Conservation (phyloP, 306 rosid species). For the Pachyrhizus erosus region DNA sequence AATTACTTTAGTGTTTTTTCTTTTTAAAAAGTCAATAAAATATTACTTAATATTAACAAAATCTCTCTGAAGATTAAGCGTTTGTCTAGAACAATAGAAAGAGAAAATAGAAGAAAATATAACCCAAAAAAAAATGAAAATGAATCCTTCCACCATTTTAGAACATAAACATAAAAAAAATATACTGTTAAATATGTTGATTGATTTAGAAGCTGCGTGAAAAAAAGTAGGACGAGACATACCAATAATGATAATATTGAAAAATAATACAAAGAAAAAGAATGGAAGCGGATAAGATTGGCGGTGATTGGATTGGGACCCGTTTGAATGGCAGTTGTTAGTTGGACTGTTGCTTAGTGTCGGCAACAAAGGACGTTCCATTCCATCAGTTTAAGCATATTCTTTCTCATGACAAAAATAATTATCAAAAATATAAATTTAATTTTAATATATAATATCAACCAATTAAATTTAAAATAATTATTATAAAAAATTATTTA, state of each 20-base stretch:
- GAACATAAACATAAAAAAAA: no score
- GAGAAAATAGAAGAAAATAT: no score
- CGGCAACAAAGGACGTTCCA: constrained; percentile 48
- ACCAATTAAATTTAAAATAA: neutral
- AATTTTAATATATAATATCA: neutral
- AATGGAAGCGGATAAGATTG: constrained; percentile 7
- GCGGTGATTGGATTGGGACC: constrained; percentile 36
- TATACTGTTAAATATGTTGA: no score
- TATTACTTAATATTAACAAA: no score
- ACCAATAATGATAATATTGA: neutral
- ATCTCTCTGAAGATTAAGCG: no score
- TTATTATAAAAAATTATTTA: neutral
- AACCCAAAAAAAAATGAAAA: no score
- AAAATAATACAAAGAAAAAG: neutral
- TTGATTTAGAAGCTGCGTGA: no score
- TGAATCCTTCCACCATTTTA: no score
- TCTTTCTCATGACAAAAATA: neutral
- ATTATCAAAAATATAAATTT: neutral
- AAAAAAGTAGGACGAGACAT: neutral
- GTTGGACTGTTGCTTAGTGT: constrained; percentile 27
- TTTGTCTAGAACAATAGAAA: no score
- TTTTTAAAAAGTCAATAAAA: no score
- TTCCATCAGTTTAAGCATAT: neutral
- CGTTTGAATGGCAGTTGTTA: constrained; percentile 38
- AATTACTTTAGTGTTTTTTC: no score